These are phyloP conservation scores for Evernia prunastri DNA, from an alignment of 495 filamentous ascomycete species.

Conservation along the genomic window DNA sequence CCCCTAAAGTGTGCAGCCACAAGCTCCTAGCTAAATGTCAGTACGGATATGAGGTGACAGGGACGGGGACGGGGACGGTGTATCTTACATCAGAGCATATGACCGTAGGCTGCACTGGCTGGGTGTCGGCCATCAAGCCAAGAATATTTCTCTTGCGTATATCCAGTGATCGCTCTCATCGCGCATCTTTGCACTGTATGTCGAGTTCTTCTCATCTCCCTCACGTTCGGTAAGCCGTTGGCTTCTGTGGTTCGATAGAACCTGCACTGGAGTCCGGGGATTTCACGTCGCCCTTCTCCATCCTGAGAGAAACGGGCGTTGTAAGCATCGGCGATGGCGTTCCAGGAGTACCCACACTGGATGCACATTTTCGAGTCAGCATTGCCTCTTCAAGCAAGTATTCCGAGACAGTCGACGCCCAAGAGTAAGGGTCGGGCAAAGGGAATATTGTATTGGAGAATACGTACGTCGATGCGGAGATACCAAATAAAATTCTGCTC, in stretches of 20 bases:
- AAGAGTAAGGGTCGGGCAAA: background rate
- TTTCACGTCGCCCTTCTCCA: conserved; percentile 30
- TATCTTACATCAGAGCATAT: conserved; percentile 8
- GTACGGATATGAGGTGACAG: background rate
- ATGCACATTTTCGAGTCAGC: background rate
- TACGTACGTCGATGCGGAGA: conserved; percentile 41
- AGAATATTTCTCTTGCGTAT: background rate
- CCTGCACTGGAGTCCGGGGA: conserved; percentile 46
- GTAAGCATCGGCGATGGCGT: conserved; percentile 44
- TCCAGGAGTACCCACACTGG: conserved; percentile 44
- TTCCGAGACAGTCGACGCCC: background rate
- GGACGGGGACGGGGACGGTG: background rate
- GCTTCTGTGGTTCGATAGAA: conserved; percentile 49
- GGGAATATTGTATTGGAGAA: background rate
- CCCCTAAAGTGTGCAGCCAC: background rate
- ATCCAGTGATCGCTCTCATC: conserved; percentile 20
- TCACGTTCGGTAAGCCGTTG: conserved; percentile 28
- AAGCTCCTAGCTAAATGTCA: background rate
- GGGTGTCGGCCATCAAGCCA: conserved; percentile 16
- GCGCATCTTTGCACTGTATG: conserved; percentile 19
- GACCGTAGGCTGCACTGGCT: conserved; percentile 11
- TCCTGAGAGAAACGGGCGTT: conserved; percentile 42
- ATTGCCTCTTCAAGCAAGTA: background rate
- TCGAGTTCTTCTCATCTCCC: conserved; percentile 19
- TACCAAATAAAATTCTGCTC: conserved; percentile 54